Evolutionary conservation across 495 filamentous ascomycete genomes (phyloP).

Genomic region (Ramalina intermedia): DNA sequence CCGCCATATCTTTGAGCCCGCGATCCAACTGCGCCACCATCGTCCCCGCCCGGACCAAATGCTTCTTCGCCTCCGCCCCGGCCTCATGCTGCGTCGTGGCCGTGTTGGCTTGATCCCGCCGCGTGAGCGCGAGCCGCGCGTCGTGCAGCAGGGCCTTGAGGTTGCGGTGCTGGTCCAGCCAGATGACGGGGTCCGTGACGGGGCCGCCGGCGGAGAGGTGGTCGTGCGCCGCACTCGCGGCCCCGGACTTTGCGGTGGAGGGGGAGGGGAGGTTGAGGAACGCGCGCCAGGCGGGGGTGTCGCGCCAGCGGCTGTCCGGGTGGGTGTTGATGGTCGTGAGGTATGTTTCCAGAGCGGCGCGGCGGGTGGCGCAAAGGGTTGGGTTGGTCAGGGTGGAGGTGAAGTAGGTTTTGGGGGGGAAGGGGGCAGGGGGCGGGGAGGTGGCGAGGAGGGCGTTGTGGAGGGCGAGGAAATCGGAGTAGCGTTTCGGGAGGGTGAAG

Average conservation of each 20-base stretch:
- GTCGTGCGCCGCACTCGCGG: conserved; percentile 30
- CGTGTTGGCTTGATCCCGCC: conserved; percentile 58
- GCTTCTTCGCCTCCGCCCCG: conserved; percentile 65
- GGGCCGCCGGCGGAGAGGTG: conserved; percentile 32
- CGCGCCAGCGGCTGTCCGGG: conserved; percentile 73
- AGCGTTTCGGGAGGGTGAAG: conserved; percentile 80
- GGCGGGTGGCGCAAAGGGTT: conserved; percentile 65
- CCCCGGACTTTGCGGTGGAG: conserved; percentile 26
- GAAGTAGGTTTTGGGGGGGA: conserved; percentile 80
- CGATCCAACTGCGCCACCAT: conserved; percentile 54
- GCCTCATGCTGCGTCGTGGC: conserved; percentile 62
- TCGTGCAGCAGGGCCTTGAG: conserved; percentile 74
- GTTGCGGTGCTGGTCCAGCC: conserved; percentile 76
- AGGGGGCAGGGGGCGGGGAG: conserved; percentile 44
- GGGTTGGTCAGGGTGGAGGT: conserved; percentile 61
- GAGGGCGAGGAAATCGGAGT: conserved; percentile 77
- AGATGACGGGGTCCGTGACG: conserved; percentile 63
- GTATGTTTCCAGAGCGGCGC: conserved; percentile 63
- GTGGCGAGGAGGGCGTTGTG: conserved; percentile 52
- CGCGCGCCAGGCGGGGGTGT: conserved; percentile 63
- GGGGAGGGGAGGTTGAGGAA: conserved; percentile 70
- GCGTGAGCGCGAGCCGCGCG: conserved; percentile 57
- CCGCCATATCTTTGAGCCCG: conserved; percentile 41
- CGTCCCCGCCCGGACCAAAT: conserved; percentile 57
- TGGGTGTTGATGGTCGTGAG: conserved; percentile 64